Evolutionary conservation across 176 grass and related monocot species (phyloP), one percentile per base, ranked within the genome.

Genomic region (Neostapfia colusana): DNA sequence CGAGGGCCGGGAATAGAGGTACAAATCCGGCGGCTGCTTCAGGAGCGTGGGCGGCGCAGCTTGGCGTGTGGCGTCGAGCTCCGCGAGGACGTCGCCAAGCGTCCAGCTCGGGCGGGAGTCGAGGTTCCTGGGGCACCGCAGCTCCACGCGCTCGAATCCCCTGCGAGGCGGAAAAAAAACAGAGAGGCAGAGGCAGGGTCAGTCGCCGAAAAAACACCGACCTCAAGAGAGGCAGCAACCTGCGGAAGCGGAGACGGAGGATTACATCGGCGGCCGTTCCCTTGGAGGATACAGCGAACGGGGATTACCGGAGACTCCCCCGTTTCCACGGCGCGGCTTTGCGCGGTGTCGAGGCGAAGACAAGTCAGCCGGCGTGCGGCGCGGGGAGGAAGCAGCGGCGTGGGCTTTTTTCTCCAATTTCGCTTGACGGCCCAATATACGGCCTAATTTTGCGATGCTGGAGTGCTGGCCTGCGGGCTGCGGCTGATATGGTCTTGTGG

Each of bases 21-120:
- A 84, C 81, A 81, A 88, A 41, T 76, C 86, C 3, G 76, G 76
- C 6, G 38, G 70, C 44, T 80, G 70, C 76, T 84, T 88, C 27
- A 84, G 81, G 21, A 81, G 81, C 2, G 71, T 65, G 26, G 86
- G 56, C 4, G 4, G 40, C 14, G 28, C 48, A 0, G 39, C 58
- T 3, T 10, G 27, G 46, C 13, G 76, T 45, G 48, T 80, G 28
- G 76, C 81, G 4, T 84, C 77, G 7, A 88, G 75, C 51, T 88
- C 75, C 0, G 76, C 67, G 23, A 88, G 71, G 48, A 88, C 81
- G 7, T 88, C 81, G 9, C 76, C 81, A 1, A 88, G 63, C 64
- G 70, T 88, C 70, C 85, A 87, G 73, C 48, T 84, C 38, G 39
- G 76, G 55, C 17, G 44, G 2, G 86, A 75, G 63, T 84, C 86